Conservation (phyloP, 176 grass and related monocot genomes). For the Eragrostis curvula region DNA sequence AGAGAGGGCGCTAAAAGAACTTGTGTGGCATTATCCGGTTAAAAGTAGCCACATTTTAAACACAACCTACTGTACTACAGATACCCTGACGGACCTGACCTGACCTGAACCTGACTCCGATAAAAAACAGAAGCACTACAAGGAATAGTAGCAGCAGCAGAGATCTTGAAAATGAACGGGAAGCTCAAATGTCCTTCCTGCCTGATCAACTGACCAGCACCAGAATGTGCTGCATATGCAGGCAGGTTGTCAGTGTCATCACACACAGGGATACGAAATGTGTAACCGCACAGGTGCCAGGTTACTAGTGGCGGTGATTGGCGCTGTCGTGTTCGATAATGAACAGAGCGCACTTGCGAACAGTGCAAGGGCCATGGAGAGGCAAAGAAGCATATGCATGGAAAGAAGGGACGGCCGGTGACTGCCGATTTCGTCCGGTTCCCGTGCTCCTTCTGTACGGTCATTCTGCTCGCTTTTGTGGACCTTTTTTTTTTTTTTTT, state of each 20-base stretch:
- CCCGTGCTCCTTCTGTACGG: constrained; percentile 2
- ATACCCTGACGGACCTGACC: neutral
- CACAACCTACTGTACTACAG: neutral
- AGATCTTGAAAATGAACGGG: constrained; percentile 9
- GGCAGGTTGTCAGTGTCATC: constrained; percentile 13
- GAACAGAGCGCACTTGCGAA: neutral
- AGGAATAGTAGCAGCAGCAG: neutral
- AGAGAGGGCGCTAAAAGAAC: constrained; percentile 49
- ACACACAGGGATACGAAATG: neutral
- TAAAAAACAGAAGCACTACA: constrained; percentile 18
- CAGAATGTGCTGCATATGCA: neutral
- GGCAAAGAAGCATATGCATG: neutral
- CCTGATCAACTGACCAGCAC: neutral
- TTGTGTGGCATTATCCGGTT: constrained; percentile 63
- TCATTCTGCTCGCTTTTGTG: constrained; percentile 23
- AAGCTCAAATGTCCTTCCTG: constrained; percentile 34
- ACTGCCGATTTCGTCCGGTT: constrained; percentile 13
- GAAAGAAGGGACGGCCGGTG: constrained; percentile 20
- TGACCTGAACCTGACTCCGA: constrained; percentile 31
- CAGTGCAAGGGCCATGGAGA: neutral
- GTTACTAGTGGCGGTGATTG: neutral
- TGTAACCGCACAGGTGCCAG: neutral
- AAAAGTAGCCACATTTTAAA: constrained; percentile 54
- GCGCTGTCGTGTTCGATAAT: neutral
- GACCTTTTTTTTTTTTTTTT: neutral